Conservation (phyloP, 164 flowering plant genomes). For the Berberis thunbergii region DNA sequence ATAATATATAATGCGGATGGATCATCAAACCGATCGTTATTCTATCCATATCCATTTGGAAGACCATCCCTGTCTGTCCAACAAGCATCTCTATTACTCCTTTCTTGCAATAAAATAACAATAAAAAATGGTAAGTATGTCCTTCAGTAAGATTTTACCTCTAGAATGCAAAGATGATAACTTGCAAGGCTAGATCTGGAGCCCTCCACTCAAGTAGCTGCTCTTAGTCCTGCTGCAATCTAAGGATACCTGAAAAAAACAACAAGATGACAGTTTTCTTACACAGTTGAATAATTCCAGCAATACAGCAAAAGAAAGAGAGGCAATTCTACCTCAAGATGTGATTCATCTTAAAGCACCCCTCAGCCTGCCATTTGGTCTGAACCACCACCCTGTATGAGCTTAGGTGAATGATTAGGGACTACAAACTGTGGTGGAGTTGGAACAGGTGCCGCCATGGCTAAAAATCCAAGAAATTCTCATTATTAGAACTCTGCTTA, state of each 20-base stretch:
- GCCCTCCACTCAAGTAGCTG: constrained; percentile 91
- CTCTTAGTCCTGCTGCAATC: constrained; percentile 98
- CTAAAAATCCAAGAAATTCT: constrained; percentile 29
- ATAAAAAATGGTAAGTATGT: too few relatives aligned
- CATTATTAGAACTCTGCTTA: constrained; percentile 6
- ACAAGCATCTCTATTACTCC: too few relatives aligned
- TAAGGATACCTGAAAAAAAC: constrained; percentile 49
- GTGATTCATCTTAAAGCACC: constrained; percentile 39
- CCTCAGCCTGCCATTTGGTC: constrained; percentile 84
- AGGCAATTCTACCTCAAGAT: constrained; percentile 18
- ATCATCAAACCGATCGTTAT: too few relatives aligned
- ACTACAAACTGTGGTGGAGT: constrained; percentile 70
- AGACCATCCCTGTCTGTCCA: too few relatives aligned
- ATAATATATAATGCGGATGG: too few relatives aligned
- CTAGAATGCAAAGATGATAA: constrained; percentile 79
- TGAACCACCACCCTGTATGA: constrained; percentile 74
- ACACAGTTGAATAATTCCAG: too few relatives aligned
- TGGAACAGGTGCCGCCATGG: constrained; percentile 59
- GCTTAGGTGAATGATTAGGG: constrained; percentile 76
- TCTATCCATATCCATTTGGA: too few relatives aligned
- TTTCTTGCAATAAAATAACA: too few relatives aligned
- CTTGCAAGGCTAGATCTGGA: constrained; percentile 94
- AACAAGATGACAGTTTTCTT: background rate
- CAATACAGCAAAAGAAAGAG: background rate
- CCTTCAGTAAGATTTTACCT: constrained; percentile 33